Evolutionary conservation across 306 rosid genomes (phyloP).

Genomic region (Lupinus albus): DNA sequence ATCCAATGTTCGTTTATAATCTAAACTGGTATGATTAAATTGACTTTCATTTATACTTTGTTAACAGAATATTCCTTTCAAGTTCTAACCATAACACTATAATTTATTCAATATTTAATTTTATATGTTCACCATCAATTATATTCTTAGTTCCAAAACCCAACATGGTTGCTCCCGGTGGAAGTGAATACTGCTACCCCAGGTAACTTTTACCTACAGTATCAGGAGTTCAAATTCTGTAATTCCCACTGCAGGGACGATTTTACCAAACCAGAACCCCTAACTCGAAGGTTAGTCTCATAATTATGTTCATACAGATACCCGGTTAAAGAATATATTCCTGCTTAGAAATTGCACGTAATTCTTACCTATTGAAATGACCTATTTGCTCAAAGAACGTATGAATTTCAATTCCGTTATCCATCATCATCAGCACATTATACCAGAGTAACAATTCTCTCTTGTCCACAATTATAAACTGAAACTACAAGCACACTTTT

Average conservation of each 20-base stretch:
- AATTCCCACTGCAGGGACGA: too few relatives aligned
- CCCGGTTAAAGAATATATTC: background rate
- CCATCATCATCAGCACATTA: background rate
- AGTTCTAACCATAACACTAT: background rate
- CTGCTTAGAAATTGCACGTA: background rate
- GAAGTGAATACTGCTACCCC: too few relatives aligned
- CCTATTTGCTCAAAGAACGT: background rate
- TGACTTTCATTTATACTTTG: background rate
- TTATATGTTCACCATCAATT: background rate
- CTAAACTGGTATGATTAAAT: background rate
- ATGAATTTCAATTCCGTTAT: background rate
- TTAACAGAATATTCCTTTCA: background rate
- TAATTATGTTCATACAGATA: too few relatives aligned
- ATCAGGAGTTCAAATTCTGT: too few relatives aligned
- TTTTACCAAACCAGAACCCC: too few relatives aligned
- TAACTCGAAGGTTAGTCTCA: too few relatives aligned
- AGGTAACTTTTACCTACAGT: too few relatives aligned
- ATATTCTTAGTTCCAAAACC: background rate
- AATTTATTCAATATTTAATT: background rate
- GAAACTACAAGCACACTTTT: too few relatives aligned
- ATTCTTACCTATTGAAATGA: background rate
- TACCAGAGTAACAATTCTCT: too few relatives aligned
- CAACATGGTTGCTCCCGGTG: too few relatives aligned
- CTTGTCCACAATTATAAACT: too few relatives aligned
- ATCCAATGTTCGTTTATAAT: background rate